Evolutionary conservation across 2,329 filamentous ascomycete species (phyloP).

Genomic region (Fusarium nematophilum): DNA sequence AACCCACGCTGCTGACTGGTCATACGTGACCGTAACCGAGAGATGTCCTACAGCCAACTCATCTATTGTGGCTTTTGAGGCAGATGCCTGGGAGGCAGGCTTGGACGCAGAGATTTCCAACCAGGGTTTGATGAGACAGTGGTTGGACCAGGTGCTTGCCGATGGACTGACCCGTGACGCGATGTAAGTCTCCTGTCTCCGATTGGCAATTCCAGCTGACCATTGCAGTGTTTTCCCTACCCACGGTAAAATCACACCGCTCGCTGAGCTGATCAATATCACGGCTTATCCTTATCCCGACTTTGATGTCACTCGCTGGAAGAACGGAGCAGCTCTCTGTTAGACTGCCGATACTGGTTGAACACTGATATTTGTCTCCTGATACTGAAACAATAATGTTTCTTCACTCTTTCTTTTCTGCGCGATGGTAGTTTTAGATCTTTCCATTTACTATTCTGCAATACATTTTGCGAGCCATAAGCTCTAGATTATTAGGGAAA

Average conservation of each 20-base stretch:
- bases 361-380: too few relatives aligned
- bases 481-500: too few relatives aligned
- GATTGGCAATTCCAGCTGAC: neutral
- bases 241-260: conserved; percentile 5
- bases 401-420: too few relatives aligned
- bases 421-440: too few relatives aligned
- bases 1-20: conserved; percentile 20
- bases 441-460: too few relatives aligned
- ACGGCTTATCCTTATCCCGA: conserved; percentile 11
- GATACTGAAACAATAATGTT: too few relatives aligned
- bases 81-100: conserved; percentile 13
- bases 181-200: neutral
- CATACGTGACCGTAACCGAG: conserved; percentile 19
- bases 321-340: conserved; percentile 2
- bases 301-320: conserved; percentile 3
- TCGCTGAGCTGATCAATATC: conserved; percentile 13
- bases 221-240: conserved; percentile 8
- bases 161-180: conserved; percentile 5
- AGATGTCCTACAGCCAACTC: conserved; percentile 12
- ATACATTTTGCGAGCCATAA: too few relatives aligned
- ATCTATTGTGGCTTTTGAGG: conserved; percentile 6
- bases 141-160: conserved; percentile 4
- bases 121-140: conserved; percentile 12
- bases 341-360: too few relatives aligned
- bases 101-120: conserved; percentile 5